Evolutionary conservation across 163 green algal genomes (phyloP), one percentile per base, ranked within the genome.

Genomic region (Chloromonas sp.): DNA sequence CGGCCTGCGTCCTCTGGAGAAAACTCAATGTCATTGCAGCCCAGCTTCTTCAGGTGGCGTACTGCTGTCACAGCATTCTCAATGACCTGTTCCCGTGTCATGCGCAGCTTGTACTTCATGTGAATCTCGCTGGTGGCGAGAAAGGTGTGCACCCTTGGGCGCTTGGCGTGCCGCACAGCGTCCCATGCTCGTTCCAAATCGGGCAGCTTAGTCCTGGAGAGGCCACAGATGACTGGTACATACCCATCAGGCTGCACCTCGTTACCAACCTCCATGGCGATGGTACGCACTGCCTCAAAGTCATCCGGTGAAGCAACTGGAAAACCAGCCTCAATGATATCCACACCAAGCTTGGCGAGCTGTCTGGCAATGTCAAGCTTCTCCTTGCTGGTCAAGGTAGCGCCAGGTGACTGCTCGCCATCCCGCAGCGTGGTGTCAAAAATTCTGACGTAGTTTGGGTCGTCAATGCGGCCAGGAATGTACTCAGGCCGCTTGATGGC

Each of bases 261-360:
- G 79, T 95, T 95, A 70, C 95, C 94, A 1, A 99, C 95, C 59
- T 95, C 89, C 86, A 92, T 91, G 58, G 96, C 95, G 84, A 99
- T 98, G 71, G 84, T 85, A 0, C 88, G 84, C 70, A 99, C 97
- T 5, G 97, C 97, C 87, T 98, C 94, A 82, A 99, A 98, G 89
- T 99, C 97, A 81, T 98, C 97, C 11, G 95, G 96, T 0, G 95
- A 98, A 2, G 97, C 95, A 1, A 98, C 92, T 0, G 97, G 97
- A 86, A 99, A 99, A 78, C 96, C 96, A 8, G 97, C 97, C 90
- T 99, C 97, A 82, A 99, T 99, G 88, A 99, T 98, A 86, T 99
- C 97, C 66, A 99, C 97, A 15, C 97, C 96, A 58, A 99, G 94
- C 87, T 96, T 96, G 15, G 92, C 89, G 62, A 99, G 94, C 90